A percentile compares a stretch with the other conserved stretches of the same genome.
These are phyloP conservation scores for Colletotrichum cereale DNA, from an alignment of 2,329 filamentous ascomycete species.

Conservation along the genomic window DNA sequence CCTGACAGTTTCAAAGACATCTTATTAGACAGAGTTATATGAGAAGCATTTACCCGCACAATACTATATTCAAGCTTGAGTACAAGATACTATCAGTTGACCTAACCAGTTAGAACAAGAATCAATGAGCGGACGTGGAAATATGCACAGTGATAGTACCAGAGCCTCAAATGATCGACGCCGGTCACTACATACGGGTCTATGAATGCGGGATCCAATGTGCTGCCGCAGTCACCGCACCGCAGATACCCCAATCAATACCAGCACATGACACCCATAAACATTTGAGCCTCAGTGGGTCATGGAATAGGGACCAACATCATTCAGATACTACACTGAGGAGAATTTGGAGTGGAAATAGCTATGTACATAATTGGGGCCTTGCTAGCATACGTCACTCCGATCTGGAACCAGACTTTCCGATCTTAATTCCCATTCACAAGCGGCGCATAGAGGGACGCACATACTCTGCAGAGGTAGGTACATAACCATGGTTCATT, in stretches of 20 bases:
- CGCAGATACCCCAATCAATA: neutral
- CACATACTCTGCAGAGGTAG: too few species aligned
- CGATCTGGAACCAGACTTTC: neutral
- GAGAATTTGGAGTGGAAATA: neutral
- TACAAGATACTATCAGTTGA: too few species aligned
- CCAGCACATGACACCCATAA: neutral
- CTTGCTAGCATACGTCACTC: neutral
- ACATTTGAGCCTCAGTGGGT: neutral
- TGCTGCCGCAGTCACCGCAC: too few species aligned
- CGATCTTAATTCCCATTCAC: neutral
- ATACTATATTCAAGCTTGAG: neutral
- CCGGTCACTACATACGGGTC: neutral
- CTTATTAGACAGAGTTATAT: too few species aligned
- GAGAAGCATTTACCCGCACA: neutral
- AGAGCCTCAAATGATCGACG: conserved; percentile 1
- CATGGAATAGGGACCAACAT: neutral
- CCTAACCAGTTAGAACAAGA: neutral
- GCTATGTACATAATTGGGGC: neutral
- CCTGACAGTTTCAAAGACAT: neutral
- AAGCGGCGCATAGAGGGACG: neutral
- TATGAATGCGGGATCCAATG: neutral
- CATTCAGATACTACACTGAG: neutral
- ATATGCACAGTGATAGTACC: neutral
- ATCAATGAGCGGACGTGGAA: neutral
- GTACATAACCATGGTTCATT: too few species aligned